Conservation (phyloP, 2,329 filamentous ascomycete species). For the Fusarium mangiferae region DNA sequence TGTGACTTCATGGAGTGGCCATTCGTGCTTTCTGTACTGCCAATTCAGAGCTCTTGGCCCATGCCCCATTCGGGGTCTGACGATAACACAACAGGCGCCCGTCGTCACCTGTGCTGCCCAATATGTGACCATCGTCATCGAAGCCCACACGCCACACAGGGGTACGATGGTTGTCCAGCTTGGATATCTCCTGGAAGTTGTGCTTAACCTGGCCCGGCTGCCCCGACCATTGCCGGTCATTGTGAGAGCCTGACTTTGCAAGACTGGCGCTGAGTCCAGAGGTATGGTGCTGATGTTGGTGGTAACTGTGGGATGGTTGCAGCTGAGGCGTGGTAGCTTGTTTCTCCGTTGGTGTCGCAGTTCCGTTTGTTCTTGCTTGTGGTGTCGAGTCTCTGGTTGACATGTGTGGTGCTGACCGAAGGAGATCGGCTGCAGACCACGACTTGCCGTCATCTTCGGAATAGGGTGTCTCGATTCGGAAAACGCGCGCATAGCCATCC, state of each 20-base stretch:
- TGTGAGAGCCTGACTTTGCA: constrained; percentile 58
- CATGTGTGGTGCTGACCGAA: constrained; percentile 48
- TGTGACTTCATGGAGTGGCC: constrained; percentile 53
- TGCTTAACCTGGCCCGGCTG: constrained; percentile 75
- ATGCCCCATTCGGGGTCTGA: constrained; percentile 66
- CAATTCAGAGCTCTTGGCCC: constrained; percentile 70
- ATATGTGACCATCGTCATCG: constrained; percentile 74
- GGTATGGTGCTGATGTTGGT: constrained; percentile 51
- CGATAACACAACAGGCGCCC: constrained; percentile 72
- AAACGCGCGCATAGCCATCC: constrained; percentile 90
- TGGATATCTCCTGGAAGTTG: constrained; percentile 70
- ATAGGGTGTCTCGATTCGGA: constrained; percentile 75
- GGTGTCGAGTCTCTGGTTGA: constrained; percentile 42
- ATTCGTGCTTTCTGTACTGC: constrained; percentile 67
- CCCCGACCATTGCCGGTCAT: constrained; percentile 64
- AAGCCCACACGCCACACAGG: constrained; percentile 83
- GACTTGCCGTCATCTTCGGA: constrained; percentile 58
- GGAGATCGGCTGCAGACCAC: constrained; percentile 60
- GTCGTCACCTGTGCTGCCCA: constrained; percentile 82
- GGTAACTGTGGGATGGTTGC: constrained; percentile 34
- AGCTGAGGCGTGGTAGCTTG: constrained; percentile 41
- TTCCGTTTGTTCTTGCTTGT: constrained; percentile 47
- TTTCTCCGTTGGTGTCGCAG: constrained; percentile 34
- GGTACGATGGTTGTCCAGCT: constrained; percentile 73
- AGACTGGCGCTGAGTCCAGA: constrained; percentile 65